Conservation (phyloP, 2,329 filamentous ascomycete species). For the Cadophora sp. region DNA sequence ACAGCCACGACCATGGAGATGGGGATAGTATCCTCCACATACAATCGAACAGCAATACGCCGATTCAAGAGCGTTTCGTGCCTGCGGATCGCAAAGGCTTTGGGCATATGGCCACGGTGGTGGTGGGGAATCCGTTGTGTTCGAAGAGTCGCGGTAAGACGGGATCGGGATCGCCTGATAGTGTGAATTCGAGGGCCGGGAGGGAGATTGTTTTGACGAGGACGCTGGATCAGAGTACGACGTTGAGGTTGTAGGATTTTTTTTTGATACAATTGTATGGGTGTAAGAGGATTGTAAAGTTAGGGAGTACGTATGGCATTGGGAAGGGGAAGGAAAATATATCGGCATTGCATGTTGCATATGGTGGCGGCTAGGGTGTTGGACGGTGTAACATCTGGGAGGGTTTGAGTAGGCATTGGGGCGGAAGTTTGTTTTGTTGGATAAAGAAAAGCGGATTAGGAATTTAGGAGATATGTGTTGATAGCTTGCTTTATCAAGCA, state of each 20-base stretch:
- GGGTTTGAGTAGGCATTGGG: too few species aligned
- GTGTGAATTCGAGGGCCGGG: background rate
- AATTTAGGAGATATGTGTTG: too few species aligned
- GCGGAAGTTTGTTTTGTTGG: too few species aligned
- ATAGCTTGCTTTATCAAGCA: too few species aligned
- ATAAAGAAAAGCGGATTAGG: too few species aligned
- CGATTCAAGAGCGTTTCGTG: background rate
- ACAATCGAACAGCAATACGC: background rate
- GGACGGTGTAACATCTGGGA: too few species aligned
- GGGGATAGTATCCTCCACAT: slow-evolving; percentile 5
- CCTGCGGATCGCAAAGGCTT: background rate
- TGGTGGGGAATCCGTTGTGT: background rate
- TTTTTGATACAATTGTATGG: background rate
- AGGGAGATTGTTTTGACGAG: slow-evolving; percentile 16
- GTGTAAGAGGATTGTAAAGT: background rate
- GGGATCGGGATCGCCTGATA: too few species aligned
- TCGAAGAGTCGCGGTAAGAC: background rate
- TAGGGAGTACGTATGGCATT: background rate
- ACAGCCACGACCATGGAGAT: background rate
- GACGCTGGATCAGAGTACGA: slow-evolving; percentile 12
- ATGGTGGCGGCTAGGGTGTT: too few species aligned
- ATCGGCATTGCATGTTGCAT: background rate
- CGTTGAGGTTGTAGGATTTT: background rate
- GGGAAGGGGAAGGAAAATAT: background rate
- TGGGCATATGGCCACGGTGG: slow-evolving; percentile 5